These are phyloP conservation scores for Ascochyta koolunga DNA, from an alignment of 2,329 filamentous ascomycete genomes.

Conservation along the genomic window DNA sequence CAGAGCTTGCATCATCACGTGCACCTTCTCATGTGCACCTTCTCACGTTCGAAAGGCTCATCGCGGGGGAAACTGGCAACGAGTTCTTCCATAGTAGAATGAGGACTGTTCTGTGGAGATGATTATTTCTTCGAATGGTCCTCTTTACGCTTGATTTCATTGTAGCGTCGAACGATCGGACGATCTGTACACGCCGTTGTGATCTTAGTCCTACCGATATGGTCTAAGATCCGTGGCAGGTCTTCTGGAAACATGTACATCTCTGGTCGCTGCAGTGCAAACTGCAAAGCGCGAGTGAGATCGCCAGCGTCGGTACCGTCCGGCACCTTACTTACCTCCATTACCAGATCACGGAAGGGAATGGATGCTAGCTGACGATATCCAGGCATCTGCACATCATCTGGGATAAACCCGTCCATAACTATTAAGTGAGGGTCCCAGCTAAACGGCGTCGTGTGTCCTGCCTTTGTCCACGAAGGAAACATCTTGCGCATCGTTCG, in stretches of 20 bases:
- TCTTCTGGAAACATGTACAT: slow-evolving; percentile 28
- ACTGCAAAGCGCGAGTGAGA: slow-evolving; percentile 32
- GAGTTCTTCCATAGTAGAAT: not conserved
- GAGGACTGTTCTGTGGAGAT: not conserved
- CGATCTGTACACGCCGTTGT: slow-evolving; percentile 1
- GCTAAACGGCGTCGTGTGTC: slow-evolving; percentile 3
- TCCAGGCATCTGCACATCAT: not conserved
- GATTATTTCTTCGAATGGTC: not conserved
- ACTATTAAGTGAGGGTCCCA: slow-evolving; percentile 14
- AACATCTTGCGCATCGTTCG: slow-evolving; percentile 20
- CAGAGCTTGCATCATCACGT: not conserved
- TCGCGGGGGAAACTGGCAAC: not conserved
- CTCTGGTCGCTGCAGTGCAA: slow-evolving; percentile 18
- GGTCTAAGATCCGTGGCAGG: slow-evolving; percentile 20
- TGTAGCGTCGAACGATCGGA: not conserved
- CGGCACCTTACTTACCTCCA: slow-evolving; percentile 29
- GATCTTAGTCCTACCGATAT: slow-evolving; percentile 10
- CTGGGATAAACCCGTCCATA: slow-evolving; percentile 16
- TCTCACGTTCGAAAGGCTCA: not conserved
- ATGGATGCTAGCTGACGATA: slow-evolving; percentile 14
- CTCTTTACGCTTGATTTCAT: not conserved
- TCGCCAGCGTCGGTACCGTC: slow-evolving; percentile 27
- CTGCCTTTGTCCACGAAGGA: slow-evolving; percentile 16
- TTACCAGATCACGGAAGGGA: slow-evolving; percentile 25
- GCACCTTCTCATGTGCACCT: not conserved